Evolutionary conservation across 441 rosid species (phyloP), one percentile per base, ranked within the genome.

Genomic region (Euphorbia corollata): DNA sequence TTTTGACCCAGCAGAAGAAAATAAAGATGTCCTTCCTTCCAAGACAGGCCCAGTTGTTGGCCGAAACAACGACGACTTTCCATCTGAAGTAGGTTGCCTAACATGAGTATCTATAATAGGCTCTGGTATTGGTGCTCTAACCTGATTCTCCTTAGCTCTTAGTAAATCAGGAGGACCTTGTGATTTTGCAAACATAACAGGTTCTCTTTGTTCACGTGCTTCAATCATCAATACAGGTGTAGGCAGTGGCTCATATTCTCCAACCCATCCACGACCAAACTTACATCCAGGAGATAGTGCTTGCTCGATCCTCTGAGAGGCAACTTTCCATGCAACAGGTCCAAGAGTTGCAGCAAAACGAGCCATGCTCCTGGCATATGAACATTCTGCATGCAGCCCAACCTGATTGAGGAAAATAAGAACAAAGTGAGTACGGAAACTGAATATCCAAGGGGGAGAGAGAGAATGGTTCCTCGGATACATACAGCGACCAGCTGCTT

Each of bases 181-280:
- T 61, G 69, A 76, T 72, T 78, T 85, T 55, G 71, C 38, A 66
- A 78, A 71, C 36, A 74, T 61, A 23, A 71, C 50, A 65, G 77
- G 67, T 68, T 82, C 89, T 80, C 84, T 87, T 54, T 55, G 79
- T 13, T 63, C 32, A 69, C 79, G 67, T 65, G 73, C 79, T 64
- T 84, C 91, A 54, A 83, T 63, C 77, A 85, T 68, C 71, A 92
- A 77, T 59, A 92, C 85, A 6, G 97, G 90, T 19, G 90, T 85
- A 64, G 97, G 88, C 74, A 87, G 87, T 2, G 97, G 94, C 74
- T 93, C 97, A 54, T 93, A 89, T 69, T 93, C 99, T 71, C 89
- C 96, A 53, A 93, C 97, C 99, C 99, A 91, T n/a, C 99, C 97
- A 43, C 86, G 92, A 30, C 99, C 99, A 77, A 83, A 93, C 83